These are phyloP conservation scores for Solanum hybrid DNA, from an alignment of 305 asterid species.

Conservation along the genomic window DNA sequence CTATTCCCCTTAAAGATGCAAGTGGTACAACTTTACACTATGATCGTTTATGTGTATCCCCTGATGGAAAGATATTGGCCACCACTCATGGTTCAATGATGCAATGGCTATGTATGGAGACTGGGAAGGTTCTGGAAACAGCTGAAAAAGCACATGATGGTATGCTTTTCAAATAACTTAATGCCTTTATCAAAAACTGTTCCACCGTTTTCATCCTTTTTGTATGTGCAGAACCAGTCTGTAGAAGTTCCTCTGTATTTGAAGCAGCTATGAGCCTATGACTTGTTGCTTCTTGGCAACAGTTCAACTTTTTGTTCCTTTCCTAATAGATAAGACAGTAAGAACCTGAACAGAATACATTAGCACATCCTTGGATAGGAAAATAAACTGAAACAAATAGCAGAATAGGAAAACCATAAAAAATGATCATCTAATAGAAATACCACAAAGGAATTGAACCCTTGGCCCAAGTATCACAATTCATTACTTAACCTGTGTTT, in stretches of 20 bases:
- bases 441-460: neutral
- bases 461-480: neutral
- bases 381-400: neutral
- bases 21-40: slow-evolving; percentile 64
- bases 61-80: slow-evolving; percentile 85
- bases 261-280: neutral
- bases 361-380: neutral
- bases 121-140: slow-evolving; percentile 81
- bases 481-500: neutral
- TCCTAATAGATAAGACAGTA: neutral
- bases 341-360: neutral
- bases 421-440: neutral
- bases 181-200: neutral
- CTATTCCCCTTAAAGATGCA: slow-evolving; percentile 88
- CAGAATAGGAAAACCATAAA: neutral
- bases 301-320: neutral
- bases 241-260: neutral
- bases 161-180: slow-evolving; percentile 17
- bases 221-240: neutral
- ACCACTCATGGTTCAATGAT: slow-evolving; percentile 78
- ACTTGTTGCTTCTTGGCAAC: neutral
- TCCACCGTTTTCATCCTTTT: neutral
- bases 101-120: slow-evolving; percentile 85
- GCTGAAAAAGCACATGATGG: slow-evolving; percentile 97
- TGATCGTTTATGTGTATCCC: slow-evolving; percentile 78